Evolutionary conservation across 768 basidiomycete species (phyloP).

Genomic region (Austroboletus festivus): DNA sequence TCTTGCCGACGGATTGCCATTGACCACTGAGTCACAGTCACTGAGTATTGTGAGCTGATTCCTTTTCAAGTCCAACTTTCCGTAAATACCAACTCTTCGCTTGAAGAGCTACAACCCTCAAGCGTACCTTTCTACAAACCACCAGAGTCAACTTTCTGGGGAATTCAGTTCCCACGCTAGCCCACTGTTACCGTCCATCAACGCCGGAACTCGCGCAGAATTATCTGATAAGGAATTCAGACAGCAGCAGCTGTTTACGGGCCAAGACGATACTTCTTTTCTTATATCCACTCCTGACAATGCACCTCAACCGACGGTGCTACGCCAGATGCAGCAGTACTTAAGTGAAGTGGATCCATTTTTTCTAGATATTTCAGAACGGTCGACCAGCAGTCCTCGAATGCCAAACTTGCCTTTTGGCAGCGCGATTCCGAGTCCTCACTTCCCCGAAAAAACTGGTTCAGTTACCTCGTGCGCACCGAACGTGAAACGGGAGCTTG

Average conservation of each 20-base stretch:
- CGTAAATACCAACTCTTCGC: constrained; percentile 13
- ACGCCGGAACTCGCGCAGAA: neutral
- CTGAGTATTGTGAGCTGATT: constrained; percentile 28
- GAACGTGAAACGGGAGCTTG: constrained; percentile 12
- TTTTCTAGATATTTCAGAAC: neutral
- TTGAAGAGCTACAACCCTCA: constrained; percentile 13
- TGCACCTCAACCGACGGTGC: constrained; percentile 2
- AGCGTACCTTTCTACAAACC: neutral
- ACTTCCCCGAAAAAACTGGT: neutral
- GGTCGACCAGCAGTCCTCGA: neutral
- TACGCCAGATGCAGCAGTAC: constrained; percentile 19
- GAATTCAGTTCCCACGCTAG: constrained; percentile 23
- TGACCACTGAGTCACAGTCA: constrained; percentile 36
- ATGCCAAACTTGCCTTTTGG: neutral
- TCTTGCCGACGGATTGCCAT: constrained; percentile 42
- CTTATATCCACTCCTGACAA: constrained; percentile 4
- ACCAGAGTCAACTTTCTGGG: constrained; percentile 8
- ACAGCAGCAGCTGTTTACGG: neutral
- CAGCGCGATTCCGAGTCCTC: neutral
- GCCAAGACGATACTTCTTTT: constrained; percentile 12
- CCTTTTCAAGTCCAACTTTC: constrained; percentile 7
- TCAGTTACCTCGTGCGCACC: neutral
- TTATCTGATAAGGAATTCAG: neutral
- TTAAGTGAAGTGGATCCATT: constrained; percentile 4
- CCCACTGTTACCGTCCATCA: neutral